These are phyloP conservation scores for Omphalotus guepiniiformis DNA, from an alignment of 768 basidiomycete species.

Conservation along the genomic window DNA sequence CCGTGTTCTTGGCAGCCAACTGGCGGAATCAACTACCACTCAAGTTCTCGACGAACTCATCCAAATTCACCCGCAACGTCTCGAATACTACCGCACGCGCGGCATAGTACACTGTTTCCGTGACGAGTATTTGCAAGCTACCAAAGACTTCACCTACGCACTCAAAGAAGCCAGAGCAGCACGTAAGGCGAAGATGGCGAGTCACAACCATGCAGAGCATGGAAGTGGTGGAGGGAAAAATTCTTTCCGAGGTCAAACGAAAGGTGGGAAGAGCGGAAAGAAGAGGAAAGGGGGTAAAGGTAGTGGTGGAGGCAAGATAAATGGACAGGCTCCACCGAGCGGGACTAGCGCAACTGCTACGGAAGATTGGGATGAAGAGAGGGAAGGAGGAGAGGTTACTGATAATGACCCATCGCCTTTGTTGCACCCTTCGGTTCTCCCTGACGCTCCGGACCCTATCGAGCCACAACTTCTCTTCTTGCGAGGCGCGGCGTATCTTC, in stretches of 20 bases:
- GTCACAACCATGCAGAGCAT: constrained; percentile 31
- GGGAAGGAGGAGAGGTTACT: constrained; percentile 11
- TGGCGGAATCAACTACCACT: constrained; percentile 81
- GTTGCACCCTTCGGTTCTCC: constrained; percentile 69
- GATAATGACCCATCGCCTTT: constrained; percentile 45
- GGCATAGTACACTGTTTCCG: constrained; percentile 88
- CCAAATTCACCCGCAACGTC: constrained; percentile 61
- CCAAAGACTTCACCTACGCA: constrained; percentile 77
- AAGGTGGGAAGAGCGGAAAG: constrained; percentile 36
- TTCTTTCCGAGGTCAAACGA: background rate
- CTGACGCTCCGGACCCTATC: constrained; percentile 81
- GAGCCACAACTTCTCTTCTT: constrained; percentile 83
- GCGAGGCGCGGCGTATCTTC: constrained; percentile 78
- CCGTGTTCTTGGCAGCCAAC: constrained; percentile 55
- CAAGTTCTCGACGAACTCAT: constrained; percentile 79
- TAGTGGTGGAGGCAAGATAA: constrained; percentile 35
- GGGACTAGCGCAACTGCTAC: constrained; percentile 54
- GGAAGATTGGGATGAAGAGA: constrained; percentile 34
- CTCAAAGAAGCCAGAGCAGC: constrained; percentile 70
- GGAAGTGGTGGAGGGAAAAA: constrained; percentile 15
- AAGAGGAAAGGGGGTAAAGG: constrained; percentile 49
- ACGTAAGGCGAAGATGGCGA: constrained; percentile 53
- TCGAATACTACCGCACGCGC: constrained; percentile 86
- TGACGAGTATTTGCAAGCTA: constrained; percentile 72
- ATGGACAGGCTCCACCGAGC: constrained; percentile 64